Evolutionary conservation across 768 basidiomycete species (phyloP).

Genomic region (Pisolithus sp.): DNA sequence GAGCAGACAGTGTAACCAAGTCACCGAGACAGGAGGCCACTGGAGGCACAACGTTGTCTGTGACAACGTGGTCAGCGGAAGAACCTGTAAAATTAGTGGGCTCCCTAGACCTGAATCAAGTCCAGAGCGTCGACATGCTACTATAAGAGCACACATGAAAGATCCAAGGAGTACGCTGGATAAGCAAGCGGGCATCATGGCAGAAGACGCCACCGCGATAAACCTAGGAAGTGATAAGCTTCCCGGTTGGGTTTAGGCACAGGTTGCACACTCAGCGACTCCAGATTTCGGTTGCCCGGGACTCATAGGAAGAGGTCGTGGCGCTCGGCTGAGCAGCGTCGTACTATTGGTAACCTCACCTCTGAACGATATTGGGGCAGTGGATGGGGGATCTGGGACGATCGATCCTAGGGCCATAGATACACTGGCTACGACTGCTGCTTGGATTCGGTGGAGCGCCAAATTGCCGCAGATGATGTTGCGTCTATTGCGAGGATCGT

Average conservation of each 20-base stretch:
- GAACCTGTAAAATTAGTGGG: not conserved
- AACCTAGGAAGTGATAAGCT: constrained; percentile 41
- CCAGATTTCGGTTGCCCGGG: constrained; percentile 31
- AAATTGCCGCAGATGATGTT: constrained; percentile 76
- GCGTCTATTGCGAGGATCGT: constrained; percentile 56
- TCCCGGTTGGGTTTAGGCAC: not conserved
- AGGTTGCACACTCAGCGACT: constrained; percentile 29
- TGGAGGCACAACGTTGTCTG: constrained; percentile 95
- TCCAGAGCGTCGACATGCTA: constrained; percentile 67
- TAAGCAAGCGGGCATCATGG: constrained; percentile 75
- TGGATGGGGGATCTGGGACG: constrained; percentile 34
- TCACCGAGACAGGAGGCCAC: constrained; percentile 92
- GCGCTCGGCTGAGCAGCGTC: constrained; percentile 12
- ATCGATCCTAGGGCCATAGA: constrained; percentile 66
- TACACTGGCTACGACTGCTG: constrained; percentile 79
- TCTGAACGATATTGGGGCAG: constrained; percentile 4
- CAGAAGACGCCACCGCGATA: constrained; percentile 67
- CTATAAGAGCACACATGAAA: constrained; percentile 84
- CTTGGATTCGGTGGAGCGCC: constrained; percentile 86
- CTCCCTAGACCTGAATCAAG: constrained; percentile 71
- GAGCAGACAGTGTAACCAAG: constrained; percentile 80
- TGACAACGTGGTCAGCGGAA: not conserved
- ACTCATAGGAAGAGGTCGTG: constrained; percentile 18
- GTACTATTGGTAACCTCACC: constrained; percentile 9
- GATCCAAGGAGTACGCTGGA: constrained; percentile 79